A percentile compares a stretch with the other conserved stretches of the same genome.
Conservation (phyloP, 441 rosid genomes). For the Pelargonium exstipulatum region DNA sequence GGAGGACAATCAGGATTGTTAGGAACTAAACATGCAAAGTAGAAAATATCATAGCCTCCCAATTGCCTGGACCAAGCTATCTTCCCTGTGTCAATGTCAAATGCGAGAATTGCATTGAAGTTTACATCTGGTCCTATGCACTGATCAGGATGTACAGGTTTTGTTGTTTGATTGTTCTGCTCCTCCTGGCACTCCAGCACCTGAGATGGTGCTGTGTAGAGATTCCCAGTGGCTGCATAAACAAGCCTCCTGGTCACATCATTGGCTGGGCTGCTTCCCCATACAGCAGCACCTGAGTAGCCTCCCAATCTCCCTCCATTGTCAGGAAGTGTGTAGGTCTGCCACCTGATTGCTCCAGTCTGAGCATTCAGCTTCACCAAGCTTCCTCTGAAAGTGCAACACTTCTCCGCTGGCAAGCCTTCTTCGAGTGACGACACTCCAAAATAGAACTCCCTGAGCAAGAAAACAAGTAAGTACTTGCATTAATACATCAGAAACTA, state of each 20-base stretch:
- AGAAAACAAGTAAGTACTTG: too few species aligned
- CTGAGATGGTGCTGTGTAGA: background rate
- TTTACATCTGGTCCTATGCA: background rate
- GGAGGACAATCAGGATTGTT: background rate
- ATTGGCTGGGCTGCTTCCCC: background rate
- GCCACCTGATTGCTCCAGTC: background rate
- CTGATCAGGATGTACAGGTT: background rate
- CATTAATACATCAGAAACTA: too few species aligned
- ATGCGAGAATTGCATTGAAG: background rate
- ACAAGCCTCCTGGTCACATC: constrained; percentile 1
- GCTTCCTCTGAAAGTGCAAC: background rate
- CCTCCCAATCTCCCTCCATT: constrained; percentile 3
- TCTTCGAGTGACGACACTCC: background rate
- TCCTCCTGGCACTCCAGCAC: background rate
- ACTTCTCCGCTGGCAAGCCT: background rate
- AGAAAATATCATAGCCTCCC: constrained; percentile 2
- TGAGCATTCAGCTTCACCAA: background rate
- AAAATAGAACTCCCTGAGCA: constrained; percentile 10
- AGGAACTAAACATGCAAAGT: background rate
- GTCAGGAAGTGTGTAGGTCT: constrained; percentile 1
- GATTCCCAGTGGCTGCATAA: background rate
- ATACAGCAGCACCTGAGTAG: background rate
- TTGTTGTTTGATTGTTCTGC: background rate
- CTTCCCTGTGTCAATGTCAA: background rate
- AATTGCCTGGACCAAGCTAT: constrained; percentile 1